Evolutionary conservation across 257 asterid genomes (phyloP).

Genomic region (Capsicum chinense): DNA sequence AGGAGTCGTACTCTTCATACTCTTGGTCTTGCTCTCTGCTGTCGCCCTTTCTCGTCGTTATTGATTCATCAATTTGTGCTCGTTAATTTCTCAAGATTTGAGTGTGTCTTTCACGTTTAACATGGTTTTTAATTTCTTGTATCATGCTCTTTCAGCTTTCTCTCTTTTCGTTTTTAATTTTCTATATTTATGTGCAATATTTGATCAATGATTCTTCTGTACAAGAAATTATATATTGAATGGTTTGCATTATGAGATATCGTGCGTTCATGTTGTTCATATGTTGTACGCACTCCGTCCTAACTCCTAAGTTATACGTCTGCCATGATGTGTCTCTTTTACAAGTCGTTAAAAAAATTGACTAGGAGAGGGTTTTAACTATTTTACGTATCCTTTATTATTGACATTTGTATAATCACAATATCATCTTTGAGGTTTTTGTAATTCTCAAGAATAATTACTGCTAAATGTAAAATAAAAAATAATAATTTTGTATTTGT

Average conservation of each 20-base stretch:
- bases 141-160: neutral
- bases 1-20: slow-evolving; percentile 49
- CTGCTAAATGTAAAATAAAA: too few relatives aligned
- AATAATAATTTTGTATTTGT: too few relatives aligned
- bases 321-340: too few relatives aligned
- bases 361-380: too few relatives aligned
- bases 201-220: slow-evolving; percentile 12
- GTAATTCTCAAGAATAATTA: too few relatives aligned
- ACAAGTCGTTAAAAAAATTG: too few relatives aligned
- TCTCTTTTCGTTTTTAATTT: neutral
- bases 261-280: neutral
- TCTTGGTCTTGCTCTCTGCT: slow-evolving; percentile 61
- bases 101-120: neutral
- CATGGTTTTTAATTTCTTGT: neutral
- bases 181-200: neutral
- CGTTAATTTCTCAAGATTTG: neutral
- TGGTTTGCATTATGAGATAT: neutral
- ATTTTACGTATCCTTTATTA: too few relatives aligned
- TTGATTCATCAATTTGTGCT: slow-evolving; percentile 21
- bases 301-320: too few relatives aligned
- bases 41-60: slow-evolving; percentile 50
- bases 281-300: too few relatives aligned
- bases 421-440: too few relatives aligned
- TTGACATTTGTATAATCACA: too few relatives aligned
- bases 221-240: neutral